Percentiles rank a stretch among this genome's conserved stretches.
phyloP scores from a whole-genome alignment of 2,329 filamentous ascomycete genomes.

The Acrocalymma vagum region DNA sequence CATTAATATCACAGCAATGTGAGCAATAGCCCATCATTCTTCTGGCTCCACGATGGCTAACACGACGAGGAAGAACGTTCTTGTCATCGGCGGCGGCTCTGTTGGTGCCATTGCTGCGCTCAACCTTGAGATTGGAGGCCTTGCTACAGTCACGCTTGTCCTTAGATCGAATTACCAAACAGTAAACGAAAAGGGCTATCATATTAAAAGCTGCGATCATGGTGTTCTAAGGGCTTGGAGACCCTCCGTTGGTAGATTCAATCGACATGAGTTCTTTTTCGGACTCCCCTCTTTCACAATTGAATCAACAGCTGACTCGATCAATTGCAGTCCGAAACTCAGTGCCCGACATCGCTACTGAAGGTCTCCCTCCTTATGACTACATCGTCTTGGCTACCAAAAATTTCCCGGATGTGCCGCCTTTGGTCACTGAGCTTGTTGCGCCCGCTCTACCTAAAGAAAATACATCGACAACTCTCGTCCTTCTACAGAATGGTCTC shows the following conservation, averaged over 20 bases:
- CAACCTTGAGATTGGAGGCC: constrained; percentile 60
- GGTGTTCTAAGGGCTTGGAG: constrained; percentile 60
- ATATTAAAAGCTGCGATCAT: constrained; percentile 65
- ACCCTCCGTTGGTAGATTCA: constrained; percentile 53
- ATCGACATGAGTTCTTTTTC: no score
- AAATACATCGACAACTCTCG: constrained; percentile 60
- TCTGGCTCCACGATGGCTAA: constrained; percentile 32
- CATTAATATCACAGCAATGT: no score
- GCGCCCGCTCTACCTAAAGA: constrained; percentile 59
- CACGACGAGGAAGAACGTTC: constrained; percentile 48
- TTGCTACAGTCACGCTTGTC: constrained; percentile 63
- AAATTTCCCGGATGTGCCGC: constrained; percentile 63
- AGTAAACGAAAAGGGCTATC: constrained; percentile 59
- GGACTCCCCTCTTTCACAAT: background rate
- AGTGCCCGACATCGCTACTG: constrained; percentile 56
- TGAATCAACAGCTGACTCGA: constrained; percentile 9
- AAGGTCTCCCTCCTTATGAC: constrained; percentile 55
- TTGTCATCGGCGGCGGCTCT: constrained; percentile 64
- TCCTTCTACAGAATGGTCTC: constrained; percentile 70
- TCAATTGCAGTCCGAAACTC: constrained; percentile 53
- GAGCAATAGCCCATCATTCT: constrained; percentile 6
- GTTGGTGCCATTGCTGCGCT: constrained; percentile 66
- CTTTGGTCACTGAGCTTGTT: constrained; percentile 59
- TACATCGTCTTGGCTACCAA: constrained; percentile 68
- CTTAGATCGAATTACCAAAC: constrained; percentile 64